A percentile compares a stretch with the other conserved stretches of the same genome.
These are phyloP conservation scores for Dendrocalamus sinicus DNA, from an alignment of 176 grass and related monocot species.

Conservation along the genomic window DNA sequence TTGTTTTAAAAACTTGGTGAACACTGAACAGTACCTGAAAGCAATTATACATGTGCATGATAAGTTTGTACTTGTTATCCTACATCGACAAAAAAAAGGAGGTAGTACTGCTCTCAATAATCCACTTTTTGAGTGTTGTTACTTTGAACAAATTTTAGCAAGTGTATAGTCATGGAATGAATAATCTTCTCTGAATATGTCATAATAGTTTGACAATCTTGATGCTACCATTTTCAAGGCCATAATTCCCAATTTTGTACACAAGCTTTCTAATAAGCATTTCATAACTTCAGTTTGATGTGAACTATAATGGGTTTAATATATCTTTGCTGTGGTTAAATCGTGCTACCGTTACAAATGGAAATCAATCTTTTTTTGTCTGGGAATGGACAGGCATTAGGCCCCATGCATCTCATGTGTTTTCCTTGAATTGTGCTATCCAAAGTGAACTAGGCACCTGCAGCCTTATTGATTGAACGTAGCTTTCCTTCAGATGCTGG, in stretches of 20 bases:
- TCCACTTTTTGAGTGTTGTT: neutral
- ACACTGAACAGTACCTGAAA: neutral
- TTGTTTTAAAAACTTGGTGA: neutral
- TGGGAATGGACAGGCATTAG: neutral
- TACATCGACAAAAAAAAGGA: neutral
- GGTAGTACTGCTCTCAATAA: neutral
- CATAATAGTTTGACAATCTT: neutral
- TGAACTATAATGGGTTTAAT: neutral
- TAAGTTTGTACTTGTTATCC: neutral
- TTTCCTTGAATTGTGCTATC: slow-evolving; percentile 28
- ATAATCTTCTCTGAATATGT: slow-evolving; percentile 25
- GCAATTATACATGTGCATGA: neutral
- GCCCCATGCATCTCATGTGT: neutral
- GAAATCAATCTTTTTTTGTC: slow-evolving; percentile 12
- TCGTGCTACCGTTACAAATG: slow-evolving; percentile 17
- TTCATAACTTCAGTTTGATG: slow-evolving; percentile 5
- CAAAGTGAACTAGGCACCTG: neutral
- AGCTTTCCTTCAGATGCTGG: slow-evolving; percentile 37
- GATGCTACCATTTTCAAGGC: slow-evolving; percentile 1
- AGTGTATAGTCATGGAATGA: neutral
- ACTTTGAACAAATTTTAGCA: neutral
- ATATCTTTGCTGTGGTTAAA: neutral
- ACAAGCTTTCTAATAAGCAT: slow-evolving; percentile 8
- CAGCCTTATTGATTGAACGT: slow-evolving; percentile 29
- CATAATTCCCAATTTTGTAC: neutral